These are phyloP conservation scores for Taxawa tesnikishii DNA, from an alignment of 2,329 filamentous ascomycete species.

Conservation along the genomic window DNA sequence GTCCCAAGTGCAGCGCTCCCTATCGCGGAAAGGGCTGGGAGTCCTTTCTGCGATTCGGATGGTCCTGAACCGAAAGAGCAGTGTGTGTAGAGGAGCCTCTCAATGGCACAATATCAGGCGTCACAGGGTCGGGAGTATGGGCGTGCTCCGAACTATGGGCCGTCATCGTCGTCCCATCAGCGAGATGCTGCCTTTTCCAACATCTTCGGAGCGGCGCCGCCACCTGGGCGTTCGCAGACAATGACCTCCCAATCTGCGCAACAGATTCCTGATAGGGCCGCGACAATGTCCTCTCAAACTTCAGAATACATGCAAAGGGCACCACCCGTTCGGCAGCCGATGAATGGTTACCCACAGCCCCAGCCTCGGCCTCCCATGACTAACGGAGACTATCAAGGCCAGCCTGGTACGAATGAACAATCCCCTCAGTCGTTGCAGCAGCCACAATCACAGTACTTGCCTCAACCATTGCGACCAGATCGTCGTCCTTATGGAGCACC, in stretches of 20 bases:
- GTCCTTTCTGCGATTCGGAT: neutral
- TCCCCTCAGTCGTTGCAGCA: slow-evolving; percentile 17
- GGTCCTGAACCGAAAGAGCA: neutral
- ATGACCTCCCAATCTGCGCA: slow-evolving; percentile 72
- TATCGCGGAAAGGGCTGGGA: neutral
- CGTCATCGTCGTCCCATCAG: slow-evolving; percentile 47
- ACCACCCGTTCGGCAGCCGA: slow-evolving; percentile 44
- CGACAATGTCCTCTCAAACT: slow-evolving; percentile 46
- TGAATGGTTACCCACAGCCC: slow-evolving; percentile 24
- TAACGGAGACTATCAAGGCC: slow-evolving; percentile 23
- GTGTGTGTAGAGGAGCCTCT: slow-evolving; percentile 1
- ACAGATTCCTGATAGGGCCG: slow-evolving; percentile 56
- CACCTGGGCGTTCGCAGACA: slow-evolving; percentile 81
- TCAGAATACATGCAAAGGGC: slow-evolving; percentile 47
- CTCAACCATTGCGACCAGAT: slow-evolving; percentile 49
- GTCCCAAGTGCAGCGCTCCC: neutral
- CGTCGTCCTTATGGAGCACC: slow-evolving; percentile 61
- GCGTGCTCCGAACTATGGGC: slow-evolving; percentile 38
- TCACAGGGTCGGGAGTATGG: slow-evolving; percentile 48
- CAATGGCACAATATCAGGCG: slow-evolving; percentile 52
- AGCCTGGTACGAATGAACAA: slow-evolving; percentile 8
- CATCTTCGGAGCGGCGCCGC: slow-evolving; percentile 83
- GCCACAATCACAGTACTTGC: slow-evolving; percentile 44
- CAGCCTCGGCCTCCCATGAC: slow-evolving; percentile 18
- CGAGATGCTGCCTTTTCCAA: slow-evolving; percentile 92